These are phyloP conservation scores for Globisporangium emineosum DNA, from an alignment of 352 stramenopile genomes.

Conservation along the genomic window DNA sequence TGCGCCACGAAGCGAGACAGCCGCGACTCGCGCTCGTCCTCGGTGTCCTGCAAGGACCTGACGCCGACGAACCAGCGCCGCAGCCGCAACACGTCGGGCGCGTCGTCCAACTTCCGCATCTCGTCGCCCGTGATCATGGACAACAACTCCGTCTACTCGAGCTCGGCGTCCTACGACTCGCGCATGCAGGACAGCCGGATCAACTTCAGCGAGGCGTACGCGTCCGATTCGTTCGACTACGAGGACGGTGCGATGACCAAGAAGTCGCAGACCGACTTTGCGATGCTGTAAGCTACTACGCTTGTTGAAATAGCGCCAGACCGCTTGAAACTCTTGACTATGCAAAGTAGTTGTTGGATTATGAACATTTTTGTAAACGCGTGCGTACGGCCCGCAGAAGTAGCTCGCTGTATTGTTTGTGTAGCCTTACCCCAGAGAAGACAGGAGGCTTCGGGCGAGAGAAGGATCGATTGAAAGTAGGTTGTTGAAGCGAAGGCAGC, in stretches of 20 bases:
- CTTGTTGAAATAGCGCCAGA: not conserved
- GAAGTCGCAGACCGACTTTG: slow-evolving; percentile 38
- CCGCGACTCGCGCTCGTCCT: slow-evolving; percentile 49
- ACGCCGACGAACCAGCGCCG: slow-evolving; percentile 24
- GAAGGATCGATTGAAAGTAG: not conserved
- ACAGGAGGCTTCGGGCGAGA: not conserved
- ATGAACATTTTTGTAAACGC: slow-evolving; percentile 6
- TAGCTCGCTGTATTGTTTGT: slow-evolving; percentile 2
- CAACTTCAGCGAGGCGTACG: slow-evolving; percentile 69
- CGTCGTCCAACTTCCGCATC: slow-evolving; percentile 24
- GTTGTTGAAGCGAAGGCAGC: not conserved
- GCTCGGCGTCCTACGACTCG: slow-evolving; percentile 27
- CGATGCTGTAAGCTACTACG: slow-evolving; percentile 55
- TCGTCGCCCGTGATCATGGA: slow-evolving; percentile 51
- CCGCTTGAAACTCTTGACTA: not conserved
- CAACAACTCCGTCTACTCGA: slow-evolving; percentile 26
- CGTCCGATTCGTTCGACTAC: slow-evolving; percentile 32
- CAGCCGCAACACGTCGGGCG: slow-evolving; percentile 17
- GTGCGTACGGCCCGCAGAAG: not conserved
- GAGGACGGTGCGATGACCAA: slow-evolving; percentile 37
- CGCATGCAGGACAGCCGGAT: slow-evolving; percentile 54
- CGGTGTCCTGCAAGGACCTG: slow-evolving; percentile 34
- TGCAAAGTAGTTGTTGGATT: slow-evolving; percentile 1
- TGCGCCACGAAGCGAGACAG: slow-evolving; percentile 25
- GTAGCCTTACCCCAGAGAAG: not conserved